Percentiles rank a stretch among this genome's conserved stretches.
These are phyloP conservation scores for Colletotrichum chrysophilum DNA, from an alignment of 2,329 filamentous ascomycete genomes.

Conservation along the genomic window DNA sequence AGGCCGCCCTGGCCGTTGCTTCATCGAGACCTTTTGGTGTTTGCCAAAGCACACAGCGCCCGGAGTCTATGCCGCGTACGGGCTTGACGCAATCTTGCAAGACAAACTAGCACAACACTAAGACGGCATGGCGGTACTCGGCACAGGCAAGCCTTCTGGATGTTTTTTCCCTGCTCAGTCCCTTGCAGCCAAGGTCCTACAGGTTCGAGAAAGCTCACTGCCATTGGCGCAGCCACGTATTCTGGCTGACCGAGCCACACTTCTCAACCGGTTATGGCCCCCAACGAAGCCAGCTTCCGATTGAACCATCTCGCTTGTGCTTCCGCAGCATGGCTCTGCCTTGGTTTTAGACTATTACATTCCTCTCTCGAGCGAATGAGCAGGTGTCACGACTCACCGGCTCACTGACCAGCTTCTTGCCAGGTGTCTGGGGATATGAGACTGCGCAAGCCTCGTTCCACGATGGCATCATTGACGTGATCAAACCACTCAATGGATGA, in stretches of 20 bases:
- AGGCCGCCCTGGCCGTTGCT: neutral
- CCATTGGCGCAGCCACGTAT: neutral
- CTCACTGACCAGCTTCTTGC: neutral
- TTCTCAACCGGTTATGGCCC: neutral
- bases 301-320: neutral
- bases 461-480: neutral
- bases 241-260: neutral
- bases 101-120: neutral
- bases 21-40: constrained; percentile 1
- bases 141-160: neutral
- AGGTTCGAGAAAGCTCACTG: neutral
- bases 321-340: neutral
- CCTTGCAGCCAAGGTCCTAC: constrained; percentile 10
- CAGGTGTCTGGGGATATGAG: neutral
- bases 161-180: neutral
- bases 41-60: neutral
- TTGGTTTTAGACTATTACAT: neutral
- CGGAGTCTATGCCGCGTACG: neutral
- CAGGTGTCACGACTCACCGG: neutral
- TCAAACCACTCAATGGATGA: neutral
- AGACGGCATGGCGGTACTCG: neutral
- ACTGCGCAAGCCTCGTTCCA: neutral
- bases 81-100: neutral
- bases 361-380: neutral
- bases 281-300: neutral